Evolutionary conservation across 352 stramenopile genomes (phyloP).

Genomic region (Globisporangium middletonii): DNA sequence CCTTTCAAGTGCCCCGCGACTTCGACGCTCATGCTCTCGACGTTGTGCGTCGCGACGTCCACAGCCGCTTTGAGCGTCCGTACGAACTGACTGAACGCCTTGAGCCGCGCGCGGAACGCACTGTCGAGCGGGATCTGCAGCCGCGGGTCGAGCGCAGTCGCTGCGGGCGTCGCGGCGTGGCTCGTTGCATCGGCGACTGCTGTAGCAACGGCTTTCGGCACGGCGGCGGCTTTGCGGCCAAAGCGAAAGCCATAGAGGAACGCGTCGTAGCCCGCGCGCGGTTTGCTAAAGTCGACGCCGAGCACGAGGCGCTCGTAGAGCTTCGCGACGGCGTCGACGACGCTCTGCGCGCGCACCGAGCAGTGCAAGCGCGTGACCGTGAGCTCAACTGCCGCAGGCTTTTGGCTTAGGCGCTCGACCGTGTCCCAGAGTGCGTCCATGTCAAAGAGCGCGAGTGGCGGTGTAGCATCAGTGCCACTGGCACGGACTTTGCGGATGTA

Average conservation of each 20-base stretch:
- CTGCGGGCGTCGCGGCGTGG: neutral
- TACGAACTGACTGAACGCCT: conserved; percentile 58
- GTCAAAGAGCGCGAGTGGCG: conserved; percentile 53
- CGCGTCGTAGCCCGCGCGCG: conserved; percentile 31
- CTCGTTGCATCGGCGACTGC: conserved; percentile 10
- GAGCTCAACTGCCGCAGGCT: conserved; percentile 41
- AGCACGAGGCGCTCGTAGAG: conserved; percentile 58
- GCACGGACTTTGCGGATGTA: conserved; percentile 51
- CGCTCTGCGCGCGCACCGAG: conserved; percentile 43
- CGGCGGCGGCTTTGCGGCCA: conserved; percentile 39
- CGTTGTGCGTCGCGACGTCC: conserved; percentile 50
- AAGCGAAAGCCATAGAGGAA: conserved; percentile 74
- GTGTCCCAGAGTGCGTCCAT: conserved; percentile 47
- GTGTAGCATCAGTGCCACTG: neutral
- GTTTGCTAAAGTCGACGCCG: conserved; percentile 58
- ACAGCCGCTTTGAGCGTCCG: conserved; percentile 41
- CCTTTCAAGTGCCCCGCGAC: conserved; percentile 41
- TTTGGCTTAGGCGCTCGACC: conserved; percentile 41
- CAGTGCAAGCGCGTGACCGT: conserved; percentile 51
- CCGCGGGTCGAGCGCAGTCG: conserved; percentile 35
- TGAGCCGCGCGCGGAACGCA: conserved; percentile 37
- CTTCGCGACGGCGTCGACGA: conserved; percentile 54
- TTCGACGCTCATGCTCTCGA: conserved; percentile 48
- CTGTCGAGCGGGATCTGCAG: conserved; percentile 38
- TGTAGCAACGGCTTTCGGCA: conserved; percentile 28